Percentiles rank a stretch among this genome's conserved stretches.
These are phyloP conservation scores for Heritiera littoralis DNA, from an alignment of 345 rosid species.

Conservation along the genomic window DNA sequence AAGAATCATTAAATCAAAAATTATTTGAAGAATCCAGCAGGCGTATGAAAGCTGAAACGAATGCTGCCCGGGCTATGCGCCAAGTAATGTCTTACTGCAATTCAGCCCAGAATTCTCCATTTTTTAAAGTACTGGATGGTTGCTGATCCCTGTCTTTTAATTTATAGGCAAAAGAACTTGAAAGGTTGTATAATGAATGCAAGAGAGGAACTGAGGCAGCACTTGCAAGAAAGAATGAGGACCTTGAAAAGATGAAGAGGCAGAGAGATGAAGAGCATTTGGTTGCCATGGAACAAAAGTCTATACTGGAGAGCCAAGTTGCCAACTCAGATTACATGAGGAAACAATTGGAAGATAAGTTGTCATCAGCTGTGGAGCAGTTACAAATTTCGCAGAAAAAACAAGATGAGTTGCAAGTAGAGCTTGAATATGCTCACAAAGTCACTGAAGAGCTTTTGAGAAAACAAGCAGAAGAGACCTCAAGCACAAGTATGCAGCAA, in stretches of 20 bases:
- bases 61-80: constrained; percentile 36
- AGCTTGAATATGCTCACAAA: constrained; percentile 24
- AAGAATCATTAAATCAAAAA: constrained; percentile 47
- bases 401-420: constrained; percentile 27
- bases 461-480: constrained; percentile 16
- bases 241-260: constrained; percentile 36
- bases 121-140: neutral
- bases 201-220: constrained; percentile 33
- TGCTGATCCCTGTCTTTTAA: neutral
- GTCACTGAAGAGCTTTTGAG: constrained; percentile 32
- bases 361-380: constrained; percentile 23
- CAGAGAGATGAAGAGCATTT: constrained; percentile 47
- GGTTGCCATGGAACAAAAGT: constrained; percentile 24
- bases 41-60: constrained; percentile 49
- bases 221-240: constrained; percentile 28
- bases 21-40: constrained; percentile 48
- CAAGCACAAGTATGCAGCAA: too few relatives aligned
- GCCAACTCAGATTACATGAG: constrained; percentile 16
- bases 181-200: constrained; percentile 35
- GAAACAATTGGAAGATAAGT: constrained; percentile 23
- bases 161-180: constrained; percentile 42
- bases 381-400: constrained; percentile 17
- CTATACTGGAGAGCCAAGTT: constrained; percentile 10
- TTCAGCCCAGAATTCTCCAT: neutral
- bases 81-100: constrained; percentile 32